Evolutionary conservation across 192 early-diverging fungal genomes (phyloP).

Genomic region (Podochytrium sp.): DNA sequence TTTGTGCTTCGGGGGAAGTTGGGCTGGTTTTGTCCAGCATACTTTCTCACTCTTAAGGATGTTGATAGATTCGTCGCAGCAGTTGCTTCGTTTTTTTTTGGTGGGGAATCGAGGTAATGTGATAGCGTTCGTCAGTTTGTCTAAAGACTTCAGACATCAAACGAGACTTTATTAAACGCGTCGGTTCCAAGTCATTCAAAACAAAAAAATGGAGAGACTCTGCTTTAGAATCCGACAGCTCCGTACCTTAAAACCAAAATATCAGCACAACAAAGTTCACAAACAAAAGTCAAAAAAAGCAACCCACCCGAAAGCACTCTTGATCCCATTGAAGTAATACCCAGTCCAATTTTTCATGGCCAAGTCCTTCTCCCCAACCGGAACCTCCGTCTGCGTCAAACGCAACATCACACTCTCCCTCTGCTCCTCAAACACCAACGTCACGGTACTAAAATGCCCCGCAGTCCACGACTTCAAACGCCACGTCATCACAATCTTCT

Average conservation of each 20-base stretch:
- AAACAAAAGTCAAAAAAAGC: no score
- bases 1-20: no score
- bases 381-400: conserved; percentile 82
- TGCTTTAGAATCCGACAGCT: conserved; percentile 20
- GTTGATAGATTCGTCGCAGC: no score
- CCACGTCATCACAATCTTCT: conserved; percentile 87
- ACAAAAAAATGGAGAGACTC: no score
- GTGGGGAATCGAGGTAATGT: no score
- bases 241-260: conserved; percentile 11
- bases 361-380: conserved; percentile 85
- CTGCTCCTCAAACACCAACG: conserved; percentile 71
- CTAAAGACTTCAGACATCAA: no score
- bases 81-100: no score
- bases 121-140: no score
- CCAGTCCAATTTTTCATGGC: conserved; percentile 85
- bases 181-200: neutral
- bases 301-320: conserved; percentile 80
- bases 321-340: conserved; percentile 95
- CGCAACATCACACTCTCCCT: conserved; percentile 68
- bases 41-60: no score
- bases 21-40: no score
- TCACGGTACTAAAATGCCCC: conserved; percentile 82
- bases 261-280: neutral
- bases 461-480: conserved; percentile 84
- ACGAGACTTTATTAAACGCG: no score